Base-by-base conservation (phyloP, 2,329 filamentous ascomycete species). In the Trichoderma gracile region DNA sequence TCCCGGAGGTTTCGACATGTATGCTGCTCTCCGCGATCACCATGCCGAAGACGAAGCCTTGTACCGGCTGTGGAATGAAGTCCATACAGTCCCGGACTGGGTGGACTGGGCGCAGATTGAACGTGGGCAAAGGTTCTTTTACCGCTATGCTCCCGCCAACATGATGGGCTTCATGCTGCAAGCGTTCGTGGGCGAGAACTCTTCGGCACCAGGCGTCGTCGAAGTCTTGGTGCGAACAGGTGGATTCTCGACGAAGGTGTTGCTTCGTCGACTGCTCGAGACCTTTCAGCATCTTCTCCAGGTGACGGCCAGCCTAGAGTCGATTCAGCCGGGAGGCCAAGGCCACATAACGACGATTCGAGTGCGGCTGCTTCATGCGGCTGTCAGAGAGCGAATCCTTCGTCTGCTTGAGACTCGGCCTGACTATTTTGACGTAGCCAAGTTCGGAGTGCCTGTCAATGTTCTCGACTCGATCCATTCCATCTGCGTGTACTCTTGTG, bases 51-150 rank as follows among this genome's bases (percentile, higher is more conserved):
- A 68, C n/a, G 56, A 58, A 3, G 79, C 81, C 55, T 77, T 71
- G 3, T 6, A 40, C 14, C 23, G 80, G 55, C 75, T 90, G 6
- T 89, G 87, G 87, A 73, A 75, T 2, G 78, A 89, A 67, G 78
- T 87, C 30, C 84, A 85, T 56, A 83, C 79, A 0, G 78, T 89
- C 3, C 87, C 88, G 0, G 78, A 81, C 0, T 89, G 87, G 86
- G 87, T 90, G 0, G 83, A 89, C 67, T 90, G 88, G 88, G 81
- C 79, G 0, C 87, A 89, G 69, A 84, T 90, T 27, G 77, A 80
- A 62, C 78, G 88, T 68, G 87, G 87, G 0, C 88, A 90, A 69
- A 82, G 87, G 17, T 73, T 77, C 66, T 76, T 89, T 84, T 90
- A 89, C 70, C 82, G 88, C 6, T 90, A 90, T 70, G 86, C 85